These are phyloP conservation scores for Trifolium pratense DNA, from an alignment of 306 rosid genomes.

Conservation along the genomic window DNA sequence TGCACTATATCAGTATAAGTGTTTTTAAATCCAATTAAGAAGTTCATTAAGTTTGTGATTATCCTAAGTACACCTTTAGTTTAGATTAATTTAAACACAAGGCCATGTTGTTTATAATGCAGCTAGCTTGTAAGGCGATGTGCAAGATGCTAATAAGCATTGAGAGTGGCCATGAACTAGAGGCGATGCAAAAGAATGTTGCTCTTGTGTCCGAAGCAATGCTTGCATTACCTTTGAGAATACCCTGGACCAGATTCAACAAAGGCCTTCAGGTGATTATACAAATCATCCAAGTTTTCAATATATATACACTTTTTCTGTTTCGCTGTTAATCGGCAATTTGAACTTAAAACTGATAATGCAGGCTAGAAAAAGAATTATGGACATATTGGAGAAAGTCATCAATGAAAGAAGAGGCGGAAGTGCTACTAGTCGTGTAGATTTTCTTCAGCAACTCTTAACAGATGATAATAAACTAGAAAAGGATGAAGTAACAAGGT, in stretches of 20 bases:
- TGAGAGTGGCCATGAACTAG: conserved; percentile 56
- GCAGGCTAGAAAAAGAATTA: conserved; percentile 75
- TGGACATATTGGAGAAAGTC: conserved; percentile 58
- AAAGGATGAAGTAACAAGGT: conserved; percentile 30
- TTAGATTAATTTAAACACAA: neutral
- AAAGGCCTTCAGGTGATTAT: conserved; percentile 75
- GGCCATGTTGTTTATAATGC: conserved; percentile 18
- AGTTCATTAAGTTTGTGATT: too few relatives aligned
- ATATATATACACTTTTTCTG: neutral
- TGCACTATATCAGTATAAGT: neutral
- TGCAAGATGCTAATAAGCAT: conserved; percentile 79
- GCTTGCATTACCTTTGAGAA: conserved; percentile 74
- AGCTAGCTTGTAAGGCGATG: conserved; percentile 84
- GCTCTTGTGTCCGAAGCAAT: conserved; percentile 66
- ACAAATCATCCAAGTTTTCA: conserved; percentile 2
- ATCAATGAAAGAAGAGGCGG: conserved; percentile 64
- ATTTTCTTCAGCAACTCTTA: conserved; percentile 67
- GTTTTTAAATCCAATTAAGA: neutral
- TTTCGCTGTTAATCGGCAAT: conserved; percentile 18
- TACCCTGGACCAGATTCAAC: conserved; percentile 74
- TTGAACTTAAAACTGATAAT: conserved; percentile 25
- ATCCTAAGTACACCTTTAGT: too few relatives aligned
- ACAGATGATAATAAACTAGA: conserved; percentile 32
- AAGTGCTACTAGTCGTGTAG: conserved; percentile 39
- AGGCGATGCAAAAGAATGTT: conserved; percentile 55